These are phyloP conservation scores for Zhuliangozyma blackwelliae DNA, from an alignment of 1,139 yeast species.

Conservation along the genomic window DNA sequence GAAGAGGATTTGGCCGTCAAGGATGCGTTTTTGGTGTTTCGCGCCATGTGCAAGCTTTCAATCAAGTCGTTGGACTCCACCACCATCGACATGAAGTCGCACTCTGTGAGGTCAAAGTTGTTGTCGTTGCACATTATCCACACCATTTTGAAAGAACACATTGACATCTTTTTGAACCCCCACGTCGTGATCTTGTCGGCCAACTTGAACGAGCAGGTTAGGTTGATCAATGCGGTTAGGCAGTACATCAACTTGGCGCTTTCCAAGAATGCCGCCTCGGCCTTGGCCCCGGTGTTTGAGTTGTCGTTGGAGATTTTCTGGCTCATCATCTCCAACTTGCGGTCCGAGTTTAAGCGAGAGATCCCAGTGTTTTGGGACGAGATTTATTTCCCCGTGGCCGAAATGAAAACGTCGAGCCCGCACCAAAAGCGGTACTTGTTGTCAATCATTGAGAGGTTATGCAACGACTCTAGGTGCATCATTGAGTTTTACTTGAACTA, in stretches of 20 bases:
- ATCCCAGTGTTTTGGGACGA: slow-evolving; percentile 92
- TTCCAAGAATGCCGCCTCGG: slow-evolving; percentile 90
- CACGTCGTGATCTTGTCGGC: slow-evolving; percentile 57
- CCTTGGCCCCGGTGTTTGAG: slow-evolving; percentile 88
- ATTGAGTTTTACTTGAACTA: slow-evolving; percentile 92
- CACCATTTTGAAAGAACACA: slow-evolving; percentile 79
- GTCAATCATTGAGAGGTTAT: slow-evolving; percentile 70
- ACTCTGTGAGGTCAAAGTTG: slow-evolving; percentile 85
- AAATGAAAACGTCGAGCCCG: slow-evolving; percentile 83
- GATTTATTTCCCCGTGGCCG: slow-evolving; percentile 90
- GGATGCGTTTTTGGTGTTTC: slow-evolving; percentile 87
- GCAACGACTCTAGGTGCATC: slow-evolving; percentile 84
- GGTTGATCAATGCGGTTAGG: slow-evolving; percentile 75
- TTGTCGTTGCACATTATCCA: slow-evolving; percentile 85
- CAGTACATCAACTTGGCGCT: slow-evolving; percentile 80
- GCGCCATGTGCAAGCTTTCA: slow-evolving; percentile 92
- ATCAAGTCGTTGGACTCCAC: slow-evolving; percentile 74
- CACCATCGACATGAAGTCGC: slow-evolving; percentile 79
- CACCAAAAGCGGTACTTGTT: slow-evolving; percentile 90
- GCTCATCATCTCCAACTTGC: slow-evolving; percentile 75
- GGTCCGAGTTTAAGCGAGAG: slow-evolving; percentile 86
- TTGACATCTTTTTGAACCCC: slow-evolving; percentile 71
- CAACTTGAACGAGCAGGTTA: slow-evolving; percentile 51
- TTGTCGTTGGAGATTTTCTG: slow-evolving; percentile 90
- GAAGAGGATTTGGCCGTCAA: slow-evolving; percentile 71